These are phyloP conservation scores for Yamadazyma trypodendri DNA, from an alignment of 1,139 yeast species.

Conservation along the genomic window DNA sequence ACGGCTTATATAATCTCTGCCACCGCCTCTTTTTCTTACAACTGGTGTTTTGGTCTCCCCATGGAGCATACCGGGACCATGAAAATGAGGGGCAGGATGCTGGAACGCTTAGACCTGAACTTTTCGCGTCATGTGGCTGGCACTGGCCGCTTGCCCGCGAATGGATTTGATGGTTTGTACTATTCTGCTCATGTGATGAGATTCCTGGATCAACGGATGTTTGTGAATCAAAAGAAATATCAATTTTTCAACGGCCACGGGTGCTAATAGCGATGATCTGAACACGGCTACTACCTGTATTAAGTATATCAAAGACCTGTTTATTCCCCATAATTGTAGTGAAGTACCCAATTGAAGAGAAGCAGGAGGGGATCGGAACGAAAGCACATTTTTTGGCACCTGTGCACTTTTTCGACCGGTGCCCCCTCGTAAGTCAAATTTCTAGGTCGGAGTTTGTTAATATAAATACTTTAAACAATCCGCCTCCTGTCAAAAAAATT, in stretches of 20 bases:
- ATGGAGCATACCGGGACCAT: background rate
- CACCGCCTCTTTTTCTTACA: too few relatives aligned
- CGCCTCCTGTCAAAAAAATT: background rate
- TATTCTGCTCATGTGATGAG: conserved; percentile 1
- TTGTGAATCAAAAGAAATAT: background rate
- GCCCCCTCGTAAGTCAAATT: conserved; percentile 3
- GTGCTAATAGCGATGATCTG: too few relatives aligned
- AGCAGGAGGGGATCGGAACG: conserved; percentile 4
- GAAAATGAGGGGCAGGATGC: conserved; percentile 1
- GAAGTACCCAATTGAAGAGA: background rate
- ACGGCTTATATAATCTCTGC: too few relatives aligned
- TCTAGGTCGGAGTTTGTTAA: conserved; percentile 2
- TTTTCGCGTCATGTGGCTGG: background rate
- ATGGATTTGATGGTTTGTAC: background rate
- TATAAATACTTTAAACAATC: conserved; percentile 1
- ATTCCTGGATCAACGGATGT: conserved; percentile 1
- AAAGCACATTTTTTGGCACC: background rate
- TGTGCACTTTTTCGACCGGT: background rate
- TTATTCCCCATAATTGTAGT: background rate
- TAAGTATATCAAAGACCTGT: background rate
- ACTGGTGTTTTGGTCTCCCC: too few relatives aligned
- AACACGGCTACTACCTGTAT: too few relatives aligned
- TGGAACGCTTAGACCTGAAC: background rate
- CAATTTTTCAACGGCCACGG: background rate
- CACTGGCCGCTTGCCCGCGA: conserved; percentile 3